Conservation (phyloP, 2,329 filamentous ascomycete genomes). For the Rhynchosporium agropyri region DNA sequence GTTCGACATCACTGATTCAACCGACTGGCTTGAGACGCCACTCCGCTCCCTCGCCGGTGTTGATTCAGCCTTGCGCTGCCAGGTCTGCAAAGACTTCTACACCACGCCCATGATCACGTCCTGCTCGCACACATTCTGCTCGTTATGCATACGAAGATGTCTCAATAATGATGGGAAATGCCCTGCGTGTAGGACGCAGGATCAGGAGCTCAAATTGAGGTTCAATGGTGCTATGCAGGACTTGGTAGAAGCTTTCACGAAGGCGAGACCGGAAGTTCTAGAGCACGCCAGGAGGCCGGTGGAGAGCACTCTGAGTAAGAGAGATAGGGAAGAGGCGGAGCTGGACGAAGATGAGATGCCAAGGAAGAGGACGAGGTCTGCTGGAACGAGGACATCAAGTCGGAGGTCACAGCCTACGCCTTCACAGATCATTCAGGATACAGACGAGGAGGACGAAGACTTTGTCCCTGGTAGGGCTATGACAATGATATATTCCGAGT, state of each 20-base stretch:
- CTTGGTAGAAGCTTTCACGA: constrained; percentile 76
- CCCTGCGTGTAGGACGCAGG: constrained; percentile 75
- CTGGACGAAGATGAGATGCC: constrained; percentile 41
- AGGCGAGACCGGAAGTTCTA: constrained; percentile 63
- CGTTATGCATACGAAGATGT: constrained; percentile 87
- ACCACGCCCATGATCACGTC: constrained; percentile 92
- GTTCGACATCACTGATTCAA: constrained; percentile 69
- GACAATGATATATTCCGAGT: background rate
- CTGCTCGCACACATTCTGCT: constrained; percentile 96
- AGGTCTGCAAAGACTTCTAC: constrained; percentile 98
- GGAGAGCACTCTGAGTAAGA: constrained; percentile 49
- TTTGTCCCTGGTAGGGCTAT: constrained; percentile 37
- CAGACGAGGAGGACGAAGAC: constrained; percentile 37
- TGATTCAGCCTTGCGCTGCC: constrained; percentile 86
- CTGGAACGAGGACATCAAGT: constrained; percentile 48
- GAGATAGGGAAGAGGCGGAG: constrained; percentile 49
- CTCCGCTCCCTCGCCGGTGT: constrained; percentile 68
- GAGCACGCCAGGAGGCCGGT: constrained; percentile 60
- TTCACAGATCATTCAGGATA: constrained; percentile 39
- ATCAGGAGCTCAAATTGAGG: constrained; percentile 83
- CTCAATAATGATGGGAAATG: constrained; percentile 84
- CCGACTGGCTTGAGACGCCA: constrained; percentile 78
- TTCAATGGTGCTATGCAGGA: constrained; percentile 87
- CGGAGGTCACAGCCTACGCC: constrained; percentile 42
- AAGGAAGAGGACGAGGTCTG: constrained; percentile 56